Evolutionary conservation across 257 asterid genomes (phyloP).

Genomic region (Buddleja alternifolia): DNA sequence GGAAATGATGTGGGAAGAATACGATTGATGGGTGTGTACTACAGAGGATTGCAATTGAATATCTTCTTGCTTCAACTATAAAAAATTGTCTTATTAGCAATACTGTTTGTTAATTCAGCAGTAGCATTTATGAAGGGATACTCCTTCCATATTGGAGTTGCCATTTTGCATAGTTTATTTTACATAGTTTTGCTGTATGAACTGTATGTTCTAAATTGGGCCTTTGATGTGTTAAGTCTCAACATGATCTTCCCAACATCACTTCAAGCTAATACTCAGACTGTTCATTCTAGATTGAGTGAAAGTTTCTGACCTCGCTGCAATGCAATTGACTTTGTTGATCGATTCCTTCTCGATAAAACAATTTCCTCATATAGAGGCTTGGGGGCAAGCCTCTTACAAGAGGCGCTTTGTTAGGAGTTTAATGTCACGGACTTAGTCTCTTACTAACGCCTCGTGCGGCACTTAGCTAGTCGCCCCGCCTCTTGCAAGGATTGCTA

Average conservation of each 20-base stretch:
- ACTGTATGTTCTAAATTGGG: conserved; percentile 82
- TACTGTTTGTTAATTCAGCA: conserved; percentile 58
- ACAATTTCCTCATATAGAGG: too few species aligned
- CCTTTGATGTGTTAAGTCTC: conserved; percentile 53
- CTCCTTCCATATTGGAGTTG: conserved; percentile 61
- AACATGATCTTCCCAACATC: conserved; percentile 35
- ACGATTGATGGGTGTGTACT: conserved; percentile 78
- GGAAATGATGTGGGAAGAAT: conserved; percentile 79
- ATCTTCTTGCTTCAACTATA: conserved; percentile 68
- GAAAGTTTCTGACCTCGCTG: too few species aligned
- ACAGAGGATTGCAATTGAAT: conserved; percentile 88
- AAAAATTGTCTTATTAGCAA: conserved; percentile 79
- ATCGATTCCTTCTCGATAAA: too few species aligned
- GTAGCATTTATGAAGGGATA: conserved; percentile 66
- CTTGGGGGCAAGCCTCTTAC: too few species aligned
- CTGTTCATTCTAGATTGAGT: too few species aligned
- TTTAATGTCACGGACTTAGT: too few species aligned
- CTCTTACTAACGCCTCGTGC: too few species aligned
- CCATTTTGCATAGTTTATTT: conserved; percentile 47
- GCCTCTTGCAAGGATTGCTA: too few species aligned
- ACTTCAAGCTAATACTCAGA: conserved; percentile 52
- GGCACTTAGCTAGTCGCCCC: too few species aligned
- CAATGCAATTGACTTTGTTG: too few species aligned
- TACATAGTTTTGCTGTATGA: conserved; percentile 72
- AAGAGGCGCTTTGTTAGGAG: too few species aligned